phyloP scores from a whole-genome alignment of 1,284 basidiomycete genomes.

The Agroathelia rolfsii region DNA sequence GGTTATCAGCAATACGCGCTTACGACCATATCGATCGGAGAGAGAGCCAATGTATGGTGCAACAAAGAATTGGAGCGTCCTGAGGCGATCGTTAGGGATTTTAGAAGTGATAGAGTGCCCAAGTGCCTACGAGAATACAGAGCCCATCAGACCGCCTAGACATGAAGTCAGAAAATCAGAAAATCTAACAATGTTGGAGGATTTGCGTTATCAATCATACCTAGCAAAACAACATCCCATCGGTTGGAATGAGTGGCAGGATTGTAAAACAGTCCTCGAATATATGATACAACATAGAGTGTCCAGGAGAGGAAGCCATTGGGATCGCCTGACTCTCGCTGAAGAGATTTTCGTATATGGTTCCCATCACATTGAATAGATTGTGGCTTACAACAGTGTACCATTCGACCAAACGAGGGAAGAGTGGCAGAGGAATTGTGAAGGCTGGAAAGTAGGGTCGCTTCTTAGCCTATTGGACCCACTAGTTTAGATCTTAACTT shows the following conservation, averaged over 20 bases:
- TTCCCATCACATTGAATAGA: slow-evolving; percentile 1
- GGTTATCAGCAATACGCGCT: slow-evolving; percentile 66
- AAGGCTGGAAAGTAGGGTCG: slow-evolving; percentile 44
- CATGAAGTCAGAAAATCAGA: slow-evolving; percentile 15
- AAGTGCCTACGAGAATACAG: slow-evolving; percentile 70
- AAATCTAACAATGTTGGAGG: slow-evolving; percentile 4
- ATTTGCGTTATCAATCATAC: slow-evolving; percentile 27
- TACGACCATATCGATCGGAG: slow-evolving; percentile 81
- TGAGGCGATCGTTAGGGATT: slow-evolving; percentile 18
- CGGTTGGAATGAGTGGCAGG: slow-evolving; percentile 50
- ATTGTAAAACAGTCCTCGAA: slow-evolving; percentile 54
- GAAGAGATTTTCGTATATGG: slow-evolving; percentile 3
- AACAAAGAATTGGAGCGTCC: slow-evolving; percentile 79
- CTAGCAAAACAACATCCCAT: slow-evolving; percentile 81
- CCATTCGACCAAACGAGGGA: slow-evolving; percentile 85
- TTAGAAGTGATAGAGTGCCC: background rate
- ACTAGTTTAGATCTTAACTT: background rate
- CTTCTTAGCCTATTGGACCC: too few relatives aligned
- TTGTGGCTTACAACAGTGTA: slow-evolving; percentile 53
- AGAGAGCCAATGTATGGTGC: slow-evolving; percentile 76
- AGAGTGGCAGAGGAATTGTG: slow-evolving; percentile 89
- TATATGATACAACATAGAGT: slow-evolving; percentile 48
- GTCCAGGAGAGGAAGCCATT: slow-evolving; percentile 64
- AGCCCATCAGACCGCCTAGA: slow-evolving; percentile 78
- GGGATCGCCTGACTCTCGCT: slow-evolving; percentile 65